phyloP scores from a whole-genome alignment of 306 rosid species.

The Cucumis hystrix region DNA sequence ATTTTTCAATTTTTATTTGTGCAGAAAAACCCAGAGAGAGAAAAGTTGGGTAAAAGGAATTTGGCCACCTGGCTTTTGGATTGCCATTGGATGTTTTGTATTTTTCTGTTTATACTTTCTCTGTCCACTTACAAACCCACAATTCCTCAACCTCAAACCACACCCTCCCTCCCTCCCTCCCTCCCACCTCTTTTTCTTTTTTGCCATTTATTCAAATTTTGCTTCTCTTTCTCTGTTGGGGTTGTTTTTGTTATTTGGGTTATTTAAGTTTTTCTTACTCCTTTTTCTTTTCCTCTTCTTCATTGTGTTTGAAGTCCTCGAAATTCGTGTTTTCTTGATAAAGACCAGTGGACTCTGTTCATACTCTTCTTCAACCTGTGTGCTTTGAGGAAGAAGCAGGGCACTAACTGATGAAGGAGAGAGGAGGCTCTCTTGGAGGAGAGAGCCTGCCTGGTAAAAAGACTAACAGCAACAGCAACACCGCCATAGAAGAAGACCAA shows the following conservation, averaged over 20 bases:
- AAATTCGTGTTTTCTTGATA: conserved; percentile 41
- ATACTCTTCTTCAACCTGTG: conserved; percentile 4
- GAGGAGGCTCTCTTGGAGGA: conserved; percentile 92
- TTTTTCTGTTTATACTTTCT: conserved; percentile 20
- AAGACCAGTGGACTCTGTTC: conserved; percentile 15
- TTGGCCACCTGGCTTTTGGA: conserved; percentile 27
- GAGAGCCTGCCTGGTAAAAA: conserved; percentile 66
- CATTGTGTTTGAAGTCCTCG: conserved; percentile 21
- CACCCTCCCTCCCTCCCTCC: no score
- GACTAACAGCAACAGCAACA: conserved; percentile 12
- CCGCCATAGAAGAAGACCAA: conserved; percentile 20
- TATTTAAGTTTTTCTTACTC: not conserved
- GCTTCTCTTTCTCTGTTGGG: conserved; percentile 19
- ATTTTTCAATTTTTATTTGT: conserved; percentile 6
- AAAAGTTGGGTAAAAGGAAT: not conserved
- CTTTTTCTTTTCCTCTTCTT: not conserved
- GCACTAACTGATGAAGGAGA: conserved; percentile 56
- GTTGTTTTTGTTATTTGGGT: not conserved
- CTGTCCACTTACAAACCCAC: conserved; percentile 21
- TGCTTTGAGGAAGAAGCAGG: conserved; percentile 5
- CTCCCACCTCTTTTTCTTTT: not conserved
- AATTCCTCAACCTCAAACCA: conserved; percentile 11
- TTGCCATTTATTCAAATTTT: not conserved
- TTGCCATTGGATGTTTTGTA: conserved; percentile 22
- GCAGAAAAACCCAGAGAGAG: conserved; percentile 9